Percentiles rank a stretch among this genome's conserved stretches.
Evolutionary conservation across 148 eudicot species (phyloP).

Genomic region (Selenicereus undatus): DNA sequence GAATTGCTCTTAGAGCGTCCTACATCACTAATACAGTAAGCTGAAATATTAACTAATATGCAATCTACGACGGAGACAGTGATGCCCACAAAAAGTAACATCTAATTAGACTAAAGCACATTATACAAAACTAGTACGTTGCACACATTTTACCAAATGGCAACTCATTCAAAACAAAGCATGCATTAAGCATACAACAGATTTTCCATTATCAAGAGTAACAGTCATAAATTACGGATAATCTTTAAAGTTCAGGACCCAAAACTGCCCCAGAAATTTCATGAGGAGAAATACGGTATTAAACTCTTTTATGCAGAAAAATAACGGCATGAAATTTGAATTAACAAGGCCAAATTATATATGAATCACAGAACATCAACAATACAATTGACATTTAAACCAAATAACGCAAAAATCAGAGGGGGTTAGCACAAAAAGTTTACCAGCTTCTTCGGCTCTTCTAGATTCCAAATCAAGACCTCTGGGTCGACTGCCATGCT

Average conservation of each 20-base stretch:
- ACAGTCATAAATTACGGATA: not conserved
- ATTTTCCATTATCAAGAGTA: not conserved
- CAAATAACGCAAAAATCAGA: not conserved
- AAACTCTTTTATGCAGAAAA: not conserved
- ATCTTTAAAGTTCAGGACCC: not conserved
- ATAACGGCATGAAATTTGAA: slow-evolving; percentile 1
- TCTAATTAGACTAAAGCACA: not conserved
- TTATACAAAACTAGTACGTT: not conserved
- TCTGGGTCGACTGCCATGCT: slow-evolving; percentile 55
- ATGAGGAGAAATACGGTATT: not conserved
- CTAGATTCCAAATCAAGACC: slow-evolving; percentile 60
- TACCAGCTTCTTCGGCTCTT: slow-evolving; percentile 66
- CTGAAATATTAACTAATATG: not conserved
- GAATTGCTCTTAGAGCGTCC: no score
- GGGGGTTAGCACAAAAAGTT: not conserved
- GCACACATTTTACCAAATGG: not conserved
- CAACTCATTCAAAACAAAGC: not conserved
- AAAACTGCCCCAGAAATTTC: not conserved
- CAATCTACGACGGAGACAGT: slow-evolving; percentile 1
- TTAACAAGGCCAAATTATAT: not conserved
- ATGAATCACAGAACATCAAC: not conserved
- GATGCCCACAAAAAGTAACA: not conserved
- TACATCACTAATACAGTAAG: not conserved
- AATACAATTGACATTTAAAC: not conserved
- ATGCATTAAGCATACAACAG: not conserved